Evolutionary conservation across 352 stramenopile genomes (phyloP), one percentile per base, ranked within the genome.

Genomic region (Albugo laibachii): DNA sequence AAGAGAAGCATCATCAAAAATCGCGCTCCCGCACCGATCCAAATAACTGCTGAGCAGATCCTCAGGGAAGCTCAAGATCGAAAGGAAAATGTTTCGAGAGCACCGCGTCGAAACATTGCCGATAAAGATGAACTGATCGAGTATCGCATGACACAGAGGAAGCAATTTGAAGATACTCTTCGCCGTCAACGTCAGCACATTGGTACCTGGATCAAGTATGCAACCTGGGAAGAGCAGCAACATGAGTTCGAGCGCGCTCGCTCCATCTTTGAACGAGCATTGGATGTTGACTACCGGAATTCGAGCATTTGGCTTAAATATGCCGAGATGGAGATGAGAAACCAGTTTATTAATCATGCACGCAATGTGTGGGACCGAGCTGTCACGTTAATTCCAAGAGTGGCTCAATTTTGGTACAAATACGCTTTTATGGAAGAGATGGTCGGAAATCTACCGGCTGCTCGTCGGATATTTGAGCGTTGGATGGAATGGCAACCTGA

Each of bases 391-490:
- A 68, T 98, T 34, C 96, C 96, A 2, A 73, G 96, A 13, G 76
- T 98, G 5, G 84, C 97, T 49, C 92, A 97, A 73, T 89, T 99
- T 45, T 99, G 96, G 96, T 99, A 99, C 82, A 99, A 99, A 63
- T 99, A 98, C 61, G 89, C 92, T 34, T 99, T 98, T 65, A 96
- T 99, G 86, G 95, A 99, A 71, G 95, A 99, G 66, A 97, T 98
- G 83, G 67, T 98, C 41, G 91, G 93, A 48, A 94, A 98, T 54
- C 62, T 96, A 15, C 75, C 83, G 49, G 92, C 88, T 48, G 94
- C 88, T 45, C 69, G 95, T 5, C 74, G 80, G 1, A 80, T 99
- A 2, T 99, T 98, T 63, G 94, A 99, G 66, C 73, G 95, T 48
- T 92, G 78, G 76, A 95, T 96, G 83, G 69, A 93, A 58, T 99